Evolutionary conservation across 768 basidiomycete species (phyloP), one percentile per base, ranked within the genome.

Genomic region (Lactarius quietus): DNA sequence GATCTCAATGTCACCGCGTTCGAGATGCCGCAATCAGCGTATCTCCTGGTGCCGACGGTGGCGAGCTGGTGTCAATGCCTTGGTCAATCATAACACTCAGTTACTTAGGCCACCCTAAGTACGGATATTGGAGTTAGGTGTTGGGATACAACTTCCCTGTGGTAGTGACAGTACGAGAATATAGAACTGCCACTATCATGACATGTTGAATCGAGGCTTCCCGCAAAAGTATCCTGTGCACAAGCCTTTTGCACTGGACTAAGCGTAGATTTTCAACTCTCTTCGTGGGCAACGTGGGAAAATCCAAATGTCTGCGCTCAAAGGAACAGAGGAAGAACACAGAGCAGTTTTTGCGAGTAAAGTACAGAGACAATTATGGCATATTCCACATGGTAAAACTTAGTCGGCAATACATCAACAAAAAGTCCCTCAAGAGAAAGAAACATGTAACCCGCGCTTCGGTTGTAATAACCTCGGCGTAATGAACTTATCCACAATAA

Each of bases 401-500:
- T 26, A 51, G 23, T 48, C 45, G 14, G 26, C 45, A 26, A 48
- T 48, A 26, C 23, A 36, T 45, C n/a, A 15, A 38, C 3, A 4
- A 39, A 33, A 59, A 35, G 35, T n/a, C 4, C 26, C 20, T 26
- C n/a, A 38, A 20, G 3, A 38, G n/a, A 8, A 3, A 15, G 29
- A 43, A 48, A 29, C 14, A 18, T 45, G 31, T 15, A 23, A 20
- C 54, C 20, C 20, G 43, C 15, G 20, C 38, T 43, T 20, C 9
- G 55, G 31, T 53, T 6, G 9, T 56, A 29, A 54, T 31, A 36
- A 38, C 53, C 51, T 66, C 2, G 57, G 41, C n/a, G 6, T 26
- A 4, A 65, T 29, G 23, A 60, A 20, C 33, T 57, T 67, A n/a
- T 58, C 57, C 57, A 54, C 10, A n/a, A 66, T 59, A 9, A 15